phyloP scores from a whole-genome alignment of 352 stramenopile species.

The Globisporangium echinulatum region DNA sequence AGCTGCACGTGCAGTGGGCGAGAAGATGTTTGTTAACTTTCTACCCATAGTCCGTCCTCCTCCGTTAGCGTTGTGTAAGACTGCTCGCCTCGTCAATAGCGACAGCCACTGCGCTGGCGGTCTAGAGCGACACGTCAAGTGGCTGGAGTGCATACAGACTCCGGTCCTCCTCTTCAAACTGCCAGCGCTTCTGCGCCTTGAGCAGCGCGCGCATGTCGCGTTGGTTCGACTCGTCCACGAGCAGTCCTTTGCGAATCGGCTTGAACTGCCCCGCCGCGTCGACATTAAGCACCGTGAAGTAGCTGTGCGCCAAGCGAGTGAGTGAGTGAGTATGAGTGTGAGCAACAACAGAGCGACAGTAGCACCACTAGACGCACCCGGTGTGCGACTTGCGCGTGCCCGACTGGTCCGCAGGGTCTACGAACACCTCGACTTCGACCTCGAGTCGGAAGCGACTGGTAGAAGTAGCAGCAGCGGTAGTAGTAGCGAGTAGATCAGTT shows the following conservation, averaged over 20 bases:
- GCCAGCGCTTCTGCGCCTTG: slow-evolving; percentile 66
- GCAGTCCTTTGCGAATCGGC: slow-evolving; percentile 44
- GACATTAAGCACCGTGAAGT: slow-evolving; percentile 67
- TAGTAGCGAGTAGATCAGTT: no score
- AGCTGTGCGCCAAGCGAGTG: slow-evolving; percentile 10
- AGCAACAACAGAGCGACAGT: not conserved
- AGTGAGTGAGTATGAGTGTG: not conserved
- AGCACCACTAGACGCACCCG: slow-evolving; percentile 15
- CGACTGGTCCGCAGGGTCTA: slow-evolving; percentile 39
- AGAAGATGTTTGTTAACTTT: no score
- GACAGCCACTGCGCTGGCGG: no score
- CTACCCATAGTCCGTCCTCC: no score
- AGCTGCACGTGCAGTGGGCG: no score
- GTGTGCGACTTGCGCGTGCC: slow-evolving; percentile 54
- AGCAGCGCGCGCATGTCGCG: slow-evolving; percentile 58
- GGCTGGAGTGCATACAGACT: slow-evolving; percentile 51
- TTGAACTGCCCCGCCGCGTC: slow-evolving; percentile 51
- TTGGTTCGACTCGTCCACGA: slow-evolving; percentile 54
- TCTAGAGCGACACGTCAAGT: slow-evolving; percentile 26
- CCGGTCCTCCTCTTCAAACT: slow-evolving; percentile 64
- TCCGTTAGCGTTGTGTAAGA: no score
- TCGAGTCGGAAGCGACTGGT: slow-evolving; percentile 54
- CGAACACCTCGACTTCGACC: slow-evolving; percentile 71
- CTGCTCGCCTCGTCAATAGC: no score
- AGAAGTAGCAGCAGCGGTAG: not conserved